A percentile compares a stretch with the other conserved stretches of the same genome.
phyloP scores from a whole-genome alignment of 2,329 filamentous ascomycete genomes.

The Penicillium sp. region DNA sequence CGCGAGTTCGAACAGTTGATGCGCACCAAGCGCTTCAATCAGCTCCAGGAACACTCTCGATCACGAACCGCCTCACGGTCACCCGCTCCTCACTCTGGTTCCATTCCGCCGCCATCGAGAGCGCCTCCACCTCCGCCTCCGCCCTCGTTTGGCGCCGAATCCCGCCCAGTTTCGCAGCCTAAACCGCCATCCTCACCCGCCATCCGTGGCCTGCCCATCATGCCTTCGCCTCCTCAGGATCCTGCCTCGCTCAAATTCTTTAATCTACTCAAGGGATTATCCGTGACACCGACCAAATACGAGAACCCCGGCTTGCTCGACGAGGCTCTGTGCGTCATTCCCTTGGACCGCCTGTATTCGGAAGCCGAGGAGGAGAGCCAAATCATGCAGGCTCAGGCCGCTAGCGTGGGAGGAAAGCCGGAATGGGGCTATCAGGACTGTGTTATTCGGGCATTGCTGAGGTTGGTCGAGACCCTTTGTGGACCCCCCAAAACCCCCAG shows the following conservation, averaged over 20 bases:
- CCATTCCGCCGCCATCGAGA: constrained; percentile 33
- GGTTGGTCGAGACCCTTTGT: constrained; percentile 50
- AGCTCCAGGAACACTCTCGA: constrained; percentile 61
- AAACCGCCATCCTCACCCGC: constrained; percentile 32
- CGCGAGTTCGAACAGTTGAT: constrained; percentile 82
- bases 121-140: constrained; percentile 37
- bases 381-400: constrained; percentile 79
- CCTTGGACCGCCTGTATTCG: constrained; percentile 83
- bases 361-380: constrained; percentile 93
- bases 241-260: constrained; percentile 67
- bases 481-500: not conserved
- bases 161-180: constrained; percentile 28
- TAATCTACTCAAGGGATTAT: constrained; percentile 78
- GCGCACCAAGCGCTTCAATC: constrained; percentile 80
- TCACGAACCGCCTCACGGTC: constrained; percentile 58
- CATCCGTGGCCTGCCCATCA: constrained; percentile 59
- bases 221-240: constrained; percentile 73
- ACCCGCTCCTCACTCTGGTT: constrained; percentile 43
- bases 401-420: constrained; percentile 76
- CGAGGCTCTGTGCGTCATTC: constrained; percentile 80
- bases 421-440: constrained; percentile 99
- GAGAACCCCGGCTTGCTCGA: constrained; percentile 94
- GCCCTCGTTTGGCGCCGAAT: constrained; percentile 37
- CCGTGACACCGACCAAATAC: constrained; percentile 84
- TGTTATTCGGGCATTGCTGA: constrained; percentile 79